Evolutionary conservation across 768 basidiomycete species (phyloP), one percentile per base, ranked within the genome.

Genomic region (Chalciporus pseudorubinellus): DNA sequence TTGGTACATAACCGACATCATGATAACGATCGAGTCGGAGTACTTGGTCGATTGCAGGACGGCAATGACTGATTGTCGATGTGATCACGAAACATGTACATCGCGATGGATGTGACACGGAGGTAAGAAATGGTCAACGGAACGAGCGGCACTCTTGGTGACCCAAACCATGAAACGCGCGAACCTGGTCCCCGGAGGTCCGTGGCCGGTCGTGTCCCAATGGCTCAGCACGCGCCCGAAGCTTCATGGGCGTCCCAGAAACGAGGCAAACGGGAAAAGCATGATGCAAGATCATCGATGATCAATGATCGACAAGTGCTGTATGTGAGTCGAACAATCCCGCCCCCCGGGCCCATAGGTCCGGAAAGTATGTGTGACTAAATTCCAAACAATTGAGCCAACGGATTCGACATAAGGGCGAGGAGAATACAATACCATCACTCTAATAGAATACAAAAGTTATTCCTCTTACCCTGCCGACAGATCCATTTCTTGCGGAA

Each of bases 391-490:
- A 4, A 7, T 26, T 26, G 42, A 26, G 42, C 4, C 16, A 29
- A 26, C 26, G 6, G 9, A 44, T 44, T n/a, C 8, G 16, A 43
- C 26, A 24, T n/a, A 7, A 16, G 24, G 18, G n/a, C 16, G 28
- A 16, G n/a, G 10, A 43, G 4, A 28, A 18, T 29, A 29, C 26
- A 9, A 29, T 22, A 29, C 43, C 48, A 4, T 50, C 46, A 61
- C 6, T 42, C 47, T 10, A 82, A 53, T 13, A 80, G 46, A 31
- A 93, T 81, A 54, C 73, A 73, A 61, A 94, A 95, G 67, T 94
- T 95, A 63, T 95, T 94, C 59, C 87, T 77, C 33, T 80, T 75
- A 3, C 90, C 90, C 52, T 77, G 72, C n/a, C 81, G 75, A 49
- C 89, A 69, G 3, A 82, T 73, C 1, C 46, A 59, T 67, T 90